Conservation (phyloP, 2,329 filamentous ascomycete genomes). For the Alternaria sp. region DNA sequence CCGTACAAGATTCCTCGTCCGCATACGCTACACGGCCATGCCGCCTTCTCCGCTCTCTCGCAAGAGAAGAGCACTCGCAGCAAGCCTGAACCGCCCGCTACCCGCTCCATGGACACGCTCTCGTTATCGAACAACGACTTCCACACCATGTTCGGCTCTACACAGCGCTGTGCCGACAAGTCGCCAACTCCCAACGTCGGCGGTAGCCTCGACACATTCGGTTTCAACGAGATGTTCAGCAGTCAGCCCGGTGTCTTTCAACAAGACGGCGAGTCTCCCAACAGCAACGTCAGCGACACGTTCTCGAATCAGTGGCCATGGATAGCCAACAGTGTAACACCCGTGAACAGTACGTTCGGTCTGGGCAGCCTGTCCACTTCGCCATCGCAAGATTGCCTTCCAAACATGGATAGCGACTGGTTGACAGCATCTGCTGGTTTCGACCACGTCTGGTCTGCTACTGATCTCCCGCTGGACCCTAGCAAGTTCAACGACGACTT, state of each 20-base stretch:
- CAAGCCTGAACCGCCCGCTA: conserved; percentile 29
- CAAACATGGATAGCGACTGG: conserved; percentile 46
- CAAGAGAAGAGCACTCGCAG: conserved; percentile 31
- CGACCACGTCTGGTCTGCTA: conserved; percentile 48
- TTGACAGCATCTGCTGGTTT: conserved; percentile 45
- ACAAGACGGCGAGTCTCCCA: conserved; percentile 43
- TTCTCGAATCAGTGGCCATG: conserved; percentile 45
- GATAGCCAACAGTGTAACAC: conserved; percentile 31
- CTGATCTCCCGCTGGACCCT: conserved; percentile 50
- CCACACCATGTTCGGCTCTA: conserved; percentile 45
- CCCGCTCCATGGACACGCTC: conserved; percentile 45
- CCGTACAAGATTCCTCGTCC: conserved; percentile 66
- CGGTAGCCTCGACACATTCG: conserved; percentile 37
- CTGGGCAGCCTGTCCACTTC: conserved; percentile 48
- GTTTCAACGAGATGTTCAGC: conserved; percentile 39
- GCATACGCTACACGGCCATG: conserved; percentile 46
- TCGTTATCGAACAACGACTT: conserved; percentile 48
- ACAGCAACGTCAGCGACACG: conserved; percentile 42
- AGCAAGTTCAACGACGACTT: conserved; percentile 45
- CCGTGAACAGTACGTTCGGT: conserved; percentile 38
- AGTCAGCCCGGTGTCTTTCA: conserved; percentile 29
- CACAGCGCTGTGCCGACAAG: conserved; percentile 35
- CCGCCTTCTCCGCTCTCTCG: conserved; percentile 36
- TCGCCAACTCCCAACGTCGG: conserved; percentile 35
- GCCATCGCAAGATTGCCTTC: conserved; percentile 47